Evolutionary conservation across 352 stramenopile genomes (phyloP).

Genomic region (Pythium scleroteichum): DNA sequence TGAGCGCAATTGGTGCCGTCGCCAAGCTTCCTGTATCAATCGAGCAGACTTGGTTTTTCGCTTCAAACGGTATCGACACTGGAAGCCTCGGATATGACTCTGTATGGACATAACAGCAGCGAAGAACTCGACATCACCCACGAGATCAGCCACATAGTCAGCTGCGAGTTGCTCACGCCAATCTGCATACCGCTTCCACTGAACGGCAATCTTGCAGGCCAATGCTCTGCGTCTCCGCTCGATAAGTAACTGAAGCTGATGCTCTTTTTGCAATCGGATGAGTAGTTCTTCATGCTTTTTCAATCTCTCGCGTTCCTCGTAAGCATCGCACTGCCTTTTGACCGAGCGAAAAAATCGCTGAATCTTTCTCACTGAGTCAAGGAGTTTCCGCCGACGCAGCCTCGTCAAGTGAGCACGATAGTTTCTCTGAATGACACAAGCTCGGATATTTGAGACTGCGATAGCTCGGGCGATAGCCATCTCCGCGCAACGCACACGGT

Average conservation of each 20-base stretch:
- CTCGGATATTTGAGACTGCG: conserved; percentile 18
- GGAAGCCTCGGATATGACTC: conserved; percentile 38
- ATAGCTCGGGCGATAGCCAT: conserved; percentile 27
- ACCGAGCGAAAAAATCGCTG: conserved; percentile 31
- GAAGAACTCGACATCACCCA: conserved; percentile 51
- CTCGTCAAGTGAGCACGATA: conserved; percentile 19
- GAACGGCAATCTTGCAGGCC: conserved; percentile 31
- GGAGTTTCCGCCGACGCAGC: not conserved
- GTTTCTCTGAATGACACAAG: conserved; percentile 39
- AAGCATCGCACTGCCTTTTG: not conserved
- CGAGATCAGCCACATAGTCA: conserved; percentile 27
- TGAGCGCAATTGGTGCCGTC: conserved; percentile 8
- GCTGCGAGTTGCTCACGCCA: conserved; percentile 34
- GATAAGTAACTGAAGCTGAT: conserved; percentile 10
- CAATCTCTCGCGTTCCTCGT: not conserved
- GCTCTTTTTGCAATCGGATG: conserved; percentile 3
- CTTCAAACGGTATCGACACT: conserved; percentile 41
- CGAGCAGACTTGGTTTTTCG: conserved; percentile 26
- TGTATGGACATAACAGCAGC: conserved; percentile 49
- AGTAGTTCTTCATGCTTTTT: conserved; percentile 28
- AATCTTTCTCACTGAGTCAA: conserved; percentile 28
- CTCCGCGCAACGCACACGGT: not conserved
- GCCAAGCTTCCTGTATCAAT: conserved; percentile 48
- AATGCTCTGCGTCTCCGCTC: conserved; percentile 6
- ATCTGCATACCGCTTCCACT: conserved; percentile 34